Percentiles rank a stretch among this genome's conserved stretches.
Evolutionary conservation across 2,329 filamentous ascomycete genomes (phyloP).

Genomic region (Ramularia endophylla): DNA sequence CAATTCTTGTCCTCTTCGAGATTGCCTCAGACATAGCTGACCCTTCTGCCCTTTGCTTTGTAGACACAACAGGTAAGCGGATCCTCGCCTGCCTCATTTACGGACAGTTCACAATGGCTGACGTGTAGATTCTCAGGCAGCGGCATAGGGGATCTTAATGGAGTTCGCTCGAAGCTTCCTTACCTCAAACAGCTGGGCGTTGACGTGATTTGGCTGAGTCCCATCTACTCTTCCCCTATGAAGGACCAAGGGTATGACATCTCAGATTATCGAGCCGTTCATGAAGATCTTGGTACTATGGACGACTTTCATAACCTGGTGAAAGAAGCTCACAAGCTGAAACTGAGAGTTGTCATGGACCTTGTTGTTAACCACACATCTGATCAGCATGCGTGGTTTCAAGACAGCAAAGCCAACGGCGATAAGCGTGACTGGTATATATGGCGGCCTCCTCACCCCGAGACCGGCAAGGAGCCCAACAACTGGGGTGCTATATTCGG

Average conservation of each 20-base stretch:
- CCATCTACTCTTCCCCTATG: slow-evolving; percentile 44
- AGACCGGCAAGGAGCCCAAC: slow-evolving; percentile 50
- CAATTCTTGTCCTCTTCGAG: too few species aligned
- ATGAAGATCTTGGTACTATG: slow-evolving; percentile 42
- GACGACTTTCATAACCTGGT: slow-evolving; percentile 42
- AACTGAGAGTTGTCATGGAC: slow-evolving; percentile 46
- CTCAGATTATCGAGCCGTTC: slow-evolving; percentile 40
- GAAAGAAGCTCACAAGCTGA: slow-evolving; percentile 35
- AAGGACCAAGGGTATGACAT: slow-evolving; percentile 45
- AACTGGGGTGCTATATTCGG: slow-evolving; percentile 42
- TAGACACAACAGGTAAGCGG: too few species aligned
- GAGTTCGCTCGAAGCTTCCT: slow-evolving; percentile 59
- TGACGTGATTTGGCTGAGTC: slow-evolving; percentile 62
- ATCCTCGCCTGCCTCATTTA: too few species aligned
- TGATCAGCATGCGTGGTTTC: slow-evolving; percentile 53
- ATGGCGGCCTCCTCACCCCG: slow-evolving; percentile 53
- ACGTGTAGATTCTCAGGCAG: too few species aligned
- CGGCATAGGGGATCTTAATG: slow-evolving; percentile 59
- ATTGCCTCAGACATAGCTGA: too few species aligned
- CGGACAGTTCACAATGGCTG: too few species aligned
- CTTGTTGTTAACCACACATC: slow-evolving; percentile 30
- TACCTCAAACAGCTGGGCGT: slow-evolving; percentile 57
- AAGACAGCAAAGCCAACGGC: slow-evolving; percentile 44
- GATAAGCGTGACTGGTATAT: slow-evolving; percentile 59
- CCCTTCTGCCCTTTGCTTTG: too few species aligned